Percentiles rank a stretch among this genome's conserved stretches.
phyloP scores from a whole-genome alignment of 805 yeast species.

The Yamadazyma laniorum region DNA sequence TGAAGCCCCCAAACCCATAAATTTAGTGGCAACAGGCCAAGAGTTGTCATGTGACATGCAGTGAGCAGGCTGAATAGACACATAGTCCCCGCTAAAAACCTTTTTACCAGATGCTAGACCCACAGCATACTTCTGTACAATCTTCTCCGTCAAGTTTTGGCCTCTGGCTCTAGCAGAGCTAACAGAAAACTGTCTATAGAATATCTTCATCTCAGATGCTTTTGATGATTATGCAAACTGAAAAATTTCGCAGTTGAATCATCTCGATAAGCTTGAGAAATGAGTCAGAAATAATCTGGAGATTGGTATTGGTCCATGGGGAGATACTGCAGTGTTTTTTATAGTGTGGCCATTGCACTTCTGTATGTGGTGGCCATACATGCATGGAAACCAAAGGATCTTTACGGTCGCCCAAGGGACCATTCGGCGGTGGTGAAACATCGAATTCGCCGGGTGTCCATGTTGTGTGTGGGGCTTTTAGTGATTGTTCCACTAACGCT shows the following conservation, averaged over 20 bases:
- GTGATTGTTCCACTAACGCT: not conserved
- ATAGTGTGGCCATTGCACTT: constrained; percentile 36
- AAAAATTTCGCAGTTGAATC: not conserved
- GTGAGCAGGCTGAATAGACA: constrained; percentile 90
- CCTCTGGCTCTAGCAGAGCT: constrained; percentile 33
- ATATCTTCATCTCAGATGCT: constrained; percentile 1
- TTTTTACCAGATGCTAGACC: constrained; percentile 72
- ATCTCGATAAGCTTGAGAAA: constrained; percentile 3
- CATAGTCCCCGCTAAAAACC: constrained; percentile 91
- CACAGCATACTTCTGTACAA: constrained; percentile 90
- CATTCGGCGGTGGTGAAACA: constrained; percentile 41
- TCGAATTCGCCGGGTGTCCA: constrained; percentile 37
- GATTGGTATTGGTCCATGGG: constrained; percentile 13
- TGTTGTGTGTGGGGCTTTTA: constrained; percentile 22
- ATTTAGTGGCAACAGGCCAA: constrained; percentile 98
- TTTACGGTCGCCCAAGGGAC: constrained; percentile 34
- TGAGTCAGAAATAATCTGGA: constrained; percentile 15
- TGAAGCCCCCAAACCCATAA: constrained; percentile 90
- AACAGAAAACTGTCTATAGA: constrained; percentile 20
- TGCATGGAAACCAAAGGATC: constrained; percentile 31
- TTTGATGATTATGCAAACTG: too few species aligned
- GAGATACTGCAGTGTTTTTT: not conserved
- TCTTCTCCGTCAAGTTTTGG: constrained; percentile 93
- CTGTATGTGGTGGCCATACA: constrained; percentile 43
- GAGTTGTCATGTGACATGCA: constrained; percentile 99